These are phyloP conservation scores for Ogataea pilisensis DNA, from an alignment of 805 yeast genomes.

Conservation along the genomic window DNA sequence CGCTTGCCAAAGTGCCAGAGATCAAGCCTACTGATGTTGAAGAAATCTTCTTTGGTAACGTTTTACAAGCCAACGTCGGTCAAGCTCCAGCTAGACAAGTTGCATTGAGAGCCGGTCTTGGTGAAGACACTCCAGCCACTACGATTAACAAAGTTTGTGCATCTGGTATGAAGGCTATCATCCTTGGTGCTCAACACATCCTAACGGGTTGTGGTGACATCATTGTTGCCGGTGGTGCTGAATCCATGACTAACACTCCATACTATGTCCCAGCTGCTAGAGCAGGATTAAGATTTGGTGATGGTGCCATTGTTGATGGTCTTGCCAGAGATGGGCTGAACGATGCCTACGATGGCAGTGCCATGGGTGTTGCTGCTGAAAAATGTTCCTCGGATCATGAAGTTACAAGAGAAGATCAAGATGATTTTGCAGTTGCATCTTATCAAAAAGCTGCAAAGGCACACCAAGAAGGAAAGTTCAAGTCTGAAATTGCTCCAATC, in stretches of 20 bases:
- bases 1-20: slow-evolving; percentile 76
- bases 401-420: slow-evolving; percentile 82
- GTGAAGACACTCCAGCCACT: slow-evolving; percentile 76
- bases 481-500: slow-evolving; percentile 77
- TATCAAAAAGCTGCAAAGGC: slow-evolving; percentile 87
- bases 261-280: slow-evolving; percentile 87
- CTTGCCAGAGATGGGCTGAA: slow-evolving; percentile 86
- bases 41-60: slow-evolving; percentile 91
- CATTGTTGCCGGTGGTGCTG: slow-evolving; percentile 96
- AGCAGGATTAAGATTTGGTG: slow-evolving; percentile 88
- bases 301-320: slow-evolving; percentile 76
- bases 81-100: slow-evolving; percentile 99
- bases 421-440: slow-evolving; percentile 77
- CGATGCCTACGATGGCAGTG: slow-evolving; percentile 82
- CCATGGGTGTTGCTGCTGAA: slow-evolving; percentile 98
- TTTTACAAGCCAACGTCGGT: slow-evolving; percentile 87
- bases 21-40: slow-evolving; percentile 75
- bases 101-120: slow-evolving; percentile 84
- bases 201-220: slow-evolving; percentile 86
- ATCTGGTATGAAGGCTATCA: slow-evolving; percentile 88
- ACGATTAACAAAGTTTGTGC: slow-evolving; percentile 97
- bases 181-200: slow-evolving; percentile 86
- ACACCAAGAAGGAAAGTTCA: slow-evolving; percentile 74
- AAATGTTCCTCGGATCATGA: slow-evolving; percentile 84
- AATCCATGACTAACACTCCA: slow-evolving; percentile 94